Evolutionary conservation across 2,329 filamentous ascomycete genomes (phyloP).

Genomic region (Trichophyton verrucosum): DNA sequence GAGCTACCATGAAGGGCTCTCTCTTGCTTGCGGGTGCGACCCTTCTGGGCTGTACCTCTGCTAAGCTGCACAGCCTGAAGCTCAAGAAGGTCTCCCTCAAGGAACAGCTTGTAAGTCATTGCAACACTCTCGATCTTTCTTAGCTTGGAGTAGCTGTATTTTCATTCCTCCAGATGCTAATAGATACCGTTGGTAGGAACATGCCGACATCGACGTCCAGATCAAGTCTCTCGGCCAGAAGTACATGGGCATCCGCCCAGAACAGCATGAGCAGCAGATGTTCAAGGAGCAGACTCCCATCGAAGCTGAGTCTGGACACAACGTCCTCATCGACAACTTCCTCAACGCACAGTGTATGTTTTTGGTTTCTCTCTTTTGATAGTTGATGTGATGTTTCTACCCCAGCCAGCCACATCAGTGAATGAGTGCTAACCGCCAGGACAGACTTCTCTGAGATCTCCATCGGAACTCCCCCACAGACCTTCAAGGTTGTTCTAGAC

Average conservation of each 20-base stretch:
- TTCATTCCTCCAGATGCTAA: not conserved
- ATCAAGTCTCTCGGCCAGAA: slow-evolving; percentile 80
- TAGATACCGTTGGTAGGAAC: slow-evolving; percentile 41
- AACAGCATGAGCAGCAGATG: slow-evolving; percentile 58
- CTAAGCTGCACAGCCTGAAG: slow-evolving; percentile 89
- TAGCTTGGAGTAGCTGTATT: not conserved
- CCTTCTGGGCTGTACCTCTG: slow-evolving; percentile 71
- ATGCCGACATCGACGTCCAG: slow-evolving; percentile 68
- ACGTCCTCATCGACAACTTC: slow-evolving; percentile 90
- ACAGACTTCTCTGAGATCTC: slow-evolving; percentile 93
- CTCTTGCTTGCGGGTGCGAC: slow-evolving; percentile 64
- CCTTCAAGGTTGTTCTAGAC: slow-evolving; percentile 96
- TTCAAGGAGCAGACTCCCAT: slow-evolving; percentile 59
- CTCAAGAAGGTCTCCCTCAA: slow-evolving; percentile 89
- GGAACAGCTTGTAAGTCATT: slow-evolving; percentile 72
- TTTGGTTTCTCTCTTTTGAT: not conserved
- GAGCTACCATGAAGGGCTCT: slow-evolving; percentile 64
- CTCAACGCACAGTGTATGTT: slow-evolving; percentile 92
- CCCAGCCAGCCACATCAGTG: not conserved
- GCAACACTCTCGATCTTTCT: not conserved
- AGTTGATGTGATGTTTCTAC: not conserved
- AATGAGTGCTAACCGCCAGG: slow-evolving; percentile 5
- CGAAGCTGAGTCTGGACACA: slow-evolving; percentile 55
- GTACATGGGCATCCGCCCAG: slow-evolving; percentile 75
- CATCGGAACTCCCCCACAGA: slow-evolving; percentile 81